phyloP scores from a whole-genome alignment of 2,329 filamentous ascomycete species.

The Lecanoromycetidae sp. region DNA sequence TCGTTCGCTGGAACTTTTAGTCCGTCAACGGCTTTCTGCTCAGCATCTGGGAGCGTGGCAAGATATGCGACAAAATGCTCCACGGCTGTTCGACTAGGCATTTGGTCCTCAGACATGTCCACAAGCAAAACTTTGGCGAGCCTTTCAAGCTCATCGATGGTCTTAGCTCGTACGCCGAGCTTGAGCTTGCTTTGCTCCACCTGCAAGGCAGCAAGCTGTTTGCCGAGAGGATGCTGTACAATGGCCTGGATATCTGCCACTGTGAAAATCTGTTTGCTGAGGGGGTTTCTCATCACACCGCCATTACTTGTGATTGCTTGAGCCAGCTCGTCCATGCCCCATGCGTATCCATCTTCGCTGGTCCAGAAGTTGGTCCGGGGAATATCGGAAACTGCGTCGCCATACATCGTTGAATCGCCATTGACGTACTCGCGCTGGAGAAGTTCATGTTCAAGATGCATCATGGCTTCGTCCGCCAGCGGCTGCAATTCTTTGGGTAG shows the following conservation, averaged over 20 bases:
- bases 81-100: slow-evolving; percentile 20
- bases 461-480: slow-evolving; percentile 20
- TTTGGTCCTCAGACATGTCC: slow-evolving; percentile 20
- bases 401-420: slow-evolving; percentile 27
- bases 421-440: slow-evolving; percentile 26
- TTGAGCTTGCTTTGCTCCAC: slow-evolving; percentile 21
- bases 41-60: slow-evolving; percentile 21
- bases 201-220: slow-evolving; percentile 18
- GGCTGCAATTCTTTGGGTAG: background rate
- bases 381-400: slow-evolving; percentile 25
- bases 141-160: slow-evolving; percentile 19
- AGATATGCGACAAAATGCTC: slow-evolving; percentile 22
- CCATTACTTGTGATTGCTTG: slow-evolving; percentile 17
- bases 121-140: slow-evolving; percentile 19
- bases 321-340: slow-evolving; percentile 27
- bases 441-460: slow-evolving; percentile 28
- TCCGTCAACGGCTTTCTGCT: slow-evolving; percentile 21
- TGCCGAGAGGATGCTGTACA: slow-evolving; percentile 22
- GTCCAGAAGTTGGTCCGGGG: slow-evolving; percentile 26
- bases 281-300: slow-evolving; percentile 26
- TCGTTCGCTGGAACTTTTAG: slow-evolving; percentile 23
- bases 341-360: slow-evolving; percentile 31
- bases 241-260: slow-evolving; percentile 21
- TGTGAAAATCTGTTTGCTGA: slow-evolving; percentile 23
- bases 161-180: slow-evolving; percentile 21